Conservation (phyloP, 2,329 filamentous ascomycete genomes). For the Juglanconis oblonga region DNA sequence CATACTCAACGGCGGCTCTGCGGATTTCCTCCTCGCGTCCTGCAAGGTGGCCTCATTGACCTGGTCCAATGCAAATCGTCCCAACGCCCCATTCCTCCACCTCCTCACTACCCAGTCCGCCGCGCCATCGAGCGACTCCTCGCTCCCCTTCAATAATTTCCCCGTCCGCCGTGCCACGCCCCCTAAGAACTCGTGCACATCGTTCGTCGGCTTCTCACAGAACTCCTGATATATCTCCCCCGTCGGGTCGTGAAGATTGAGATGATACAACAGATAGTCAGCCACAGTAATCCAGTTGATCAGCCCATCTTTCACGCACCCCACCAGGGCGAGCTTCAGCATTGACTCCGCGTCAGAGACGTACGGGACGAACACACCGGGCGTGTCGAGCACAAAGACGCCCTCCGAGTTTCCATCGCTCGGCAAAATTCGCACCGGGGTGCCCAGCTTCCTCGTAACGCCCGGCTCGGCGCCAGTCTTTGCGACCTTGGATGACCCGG, state of each 20-base stretch:
- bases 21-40: conserved; percentile 43
- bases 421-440: conserved; percentile 71
- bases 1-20: conserved; percentile 55
- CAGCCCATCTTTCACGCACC: conserved; percentile 85
- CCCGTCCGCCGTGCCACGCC: conserved; percentile 73
- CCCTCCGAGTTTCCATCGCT: conserved; percentile 48
- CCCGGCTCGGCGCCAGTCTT: conserved; percentile 84
- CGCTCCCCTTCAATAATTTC: conserved; percentile 69
- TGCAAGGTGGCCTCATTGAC: conserved; percentile 58
- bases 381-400: conserved; percentile 87
- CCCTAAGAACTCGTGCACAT: conserved; percentile 69
- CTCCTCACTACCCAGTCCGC: conserved; percentile 78
- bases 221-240: conserved; percentile 57
- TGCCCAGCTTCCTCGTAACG: conserved; percentile 80
- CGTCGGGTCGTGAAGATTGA: conserved; percentile 66
- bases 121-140: conserved; percentile 67
- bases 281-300: conserved; percentile 75
- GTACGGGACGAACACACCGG: conserved; percentile 93
- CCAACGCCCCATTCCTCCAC: conserved; percentile 76
- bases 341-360: conserved; percentile 81
- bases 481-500: conserved; percentile 61
- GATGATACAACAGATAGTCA: conserved; percentile 83
- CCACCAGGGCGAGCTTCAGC: conserved; percentile 90
- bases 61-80: conserved; percentile 76
- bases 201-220: conserved; percentile 70